These are phyloP conservation scores for Mycena sp. DNA, from an alignment of 1,284 basidiomycete genomes.

Conservation along the genomic window DNA sequence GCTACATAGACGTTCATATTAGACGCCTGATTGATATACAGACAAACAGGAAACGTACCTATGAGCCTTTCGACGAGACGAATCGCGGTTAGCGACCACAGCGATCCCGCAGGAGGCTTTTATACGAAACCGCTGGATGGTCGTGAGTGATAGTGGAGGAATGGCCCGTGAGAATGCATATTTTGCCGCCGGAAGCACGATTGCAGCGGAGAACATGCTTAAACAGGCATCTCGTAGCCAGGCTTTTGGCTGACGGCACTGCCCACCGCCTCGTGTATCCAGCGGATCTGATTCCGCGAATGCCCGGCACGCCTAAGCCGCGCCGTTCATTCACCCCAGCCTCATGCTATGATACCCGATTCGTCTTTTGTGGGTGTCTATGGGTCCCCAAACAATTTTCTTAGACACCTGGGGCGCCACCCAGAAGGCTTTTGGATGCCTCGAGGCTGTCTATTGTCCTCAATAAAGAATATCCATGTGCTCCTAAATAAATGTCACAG, in stretches of 20 bases:
- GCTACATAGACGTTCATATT: background rate
- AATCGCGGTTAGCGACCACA: background rate
- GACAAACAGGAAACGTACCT: background rate
- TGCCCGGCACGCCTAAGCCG: background rate
- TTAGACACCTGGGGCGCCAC: background rate
- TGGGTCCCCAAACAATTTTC: constrained; percentile 22
- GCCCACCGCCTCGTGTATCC: constrained; percentile 15
- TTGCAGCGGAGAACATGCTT: constrained; percentile 2
- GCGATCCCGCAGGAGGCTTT: constrained; percentile 3
- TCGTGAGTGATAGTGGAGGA: constrained; percentile 21
- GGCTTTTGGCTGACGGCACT: background rate
- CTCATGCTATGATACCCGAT: constrained; percentile 21
- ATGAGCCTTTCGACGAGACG: background rate
- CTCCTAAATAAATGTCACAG: too few relatives aligned
- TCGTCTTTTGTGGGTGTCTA: constrained; percentile 16
- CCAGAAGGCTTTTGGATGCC: background rate
- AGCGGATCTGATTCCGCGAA: background rate
- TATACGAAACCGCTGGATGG: constrained; percentile 18
- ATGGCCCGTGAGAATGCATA: constrained; percentile 10
- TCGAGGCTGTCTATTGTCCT: too few relatives aligned
- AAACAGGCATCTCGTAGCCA: constrained; percentile 18
- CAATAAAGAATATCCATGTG: too few relatives aligned
- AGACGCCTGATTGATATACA: background rate
- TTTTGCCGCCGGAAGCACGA: constrained; percentile 4
- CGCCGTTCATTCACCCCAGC: background rate